Base-by-base conservation (phyloP, 345 rosid genomes). In the Lepidium africanum region DNA sequence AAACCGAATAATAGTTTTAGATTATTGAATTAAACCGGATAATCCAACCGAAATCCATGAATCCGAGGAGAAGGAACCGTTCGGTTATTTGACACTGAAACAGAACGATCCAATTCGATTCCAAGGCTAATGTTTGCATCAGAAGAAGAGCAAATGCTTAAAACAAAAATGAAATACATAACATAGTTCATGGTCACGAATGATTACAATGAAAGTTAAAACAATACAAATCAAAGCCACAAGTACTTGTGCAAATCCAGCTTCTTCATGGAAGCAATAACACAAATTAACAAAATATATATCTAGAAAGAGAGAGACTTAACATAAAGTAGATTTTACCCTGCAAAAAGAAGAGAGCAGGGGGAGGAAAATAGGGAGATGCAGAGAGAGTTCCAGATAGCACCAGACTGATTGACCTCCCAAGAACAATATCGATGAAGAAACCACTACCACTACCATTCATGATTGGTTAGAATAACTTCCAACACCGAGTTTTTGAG, bases 401-500 rank as follows among this genome's bases (percentile, higher is more conserved):
- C 41, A n/a, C 55, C 36, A 16, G 63, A 55, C 58, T 2, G 36
- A 3, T 37, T 15, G 17, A 66, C 32, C 58, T 32, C 14, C 60
- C 42, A 51, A 57, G 57, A 58, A 58, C 19, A 32, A 25, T 30
- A 12, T 35, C 43, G 2, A 5, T 32, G 65, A 40, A 39, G 8
- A 32, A 64, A 41, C 17, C 8, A 27, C 39, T 54, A 25, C 23
- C 14, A 5, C 0, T 19, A 54, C 56, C 12, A 59, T 65, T 76
- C 76, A 77, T 63, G 69, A 63, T 72, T 76, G 81, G 80, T 61
- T 68, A 38, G 81, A 67, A 21, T 77, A 80, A 73, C 77, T 69
- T 57, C 82, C 79, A 33, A 80, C 85, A 45, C 88, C 93, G 37
- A 78, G 86, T 82, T 88, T 83, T 75, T 85, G 87, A 3, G 81